phyloP scores from a whole-genome alignment of 1,139 yeast species.

The Suhomyces atakaporum region DNA sequence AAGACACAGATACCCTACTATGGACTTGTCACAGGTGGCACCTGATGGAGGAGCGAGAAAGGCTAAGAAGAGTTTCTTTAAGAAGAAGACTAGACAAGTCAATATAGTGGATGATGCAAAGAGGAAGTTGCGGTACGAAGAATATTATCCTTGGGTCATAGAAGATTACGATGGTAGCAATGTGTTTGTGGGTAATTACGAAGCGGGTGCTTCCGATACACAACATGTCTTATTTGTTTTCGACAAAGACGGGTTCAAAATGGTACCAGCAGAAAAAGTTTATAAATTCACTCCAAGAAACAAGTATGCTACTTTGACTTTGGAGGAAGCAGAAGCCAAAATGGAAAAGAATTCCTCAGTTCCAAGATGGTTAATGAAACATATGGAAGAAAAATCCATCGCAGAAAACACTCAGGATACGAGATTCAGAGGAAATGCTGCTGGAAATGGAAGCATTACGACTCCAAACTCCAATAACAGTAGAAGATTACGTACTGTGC shows the following conservation, averaged over 20 bases:
- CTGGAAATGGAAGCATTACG: conserved; percentile 14
- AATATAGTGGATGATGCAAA: conserved; percentile 79
- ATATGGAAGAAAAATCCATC: conserved; percentile 63
- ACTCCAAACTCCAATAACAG: conserved; percentile 7
- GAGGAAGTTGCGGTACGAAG: conserved; percentile 85
- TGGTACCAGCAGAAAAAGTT: conserved; percentile 94
- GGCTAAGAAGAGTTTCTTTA: conserved; percentile 60
- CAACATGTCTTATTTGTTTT: conserved; percentile 79
- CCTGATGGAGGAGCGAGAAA: conserved; percentile 93
- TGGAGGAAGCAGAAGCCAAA: conserved; percentile 95
- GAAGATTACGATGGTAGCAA: conserved; percentile 94
- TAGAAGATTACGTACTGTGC: conserved; percentile 59
- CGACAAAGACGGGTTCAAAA: conserved; percentile 84
- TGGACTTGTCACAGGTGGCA: conserved; percentile 72
- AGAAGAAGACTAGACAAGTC: conserved; percentile 83
- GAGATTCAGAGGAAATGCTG: conserved; percentile 40
- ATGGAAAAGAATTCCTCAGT: conserved; percentile 81
- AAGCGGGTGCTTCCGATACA: conserved; percentile 87
- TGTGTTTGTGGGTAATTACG: conserved; percentile 94
- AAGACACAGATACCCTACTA: conserved; percentile 10
- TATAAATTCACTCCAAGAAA: conserved; percentile 92
- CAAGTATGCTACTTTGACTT: conserved; percentile 87
- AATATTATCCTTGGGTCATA: conserved; percentile 96
- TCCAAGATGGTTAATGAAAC: conserved; percentile 96
- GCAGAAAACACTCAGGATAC: conserved; percentile 49